Percentiles rank a stretch among this genome's conserved stretches.
Conservation (phyloP, 2,329 filamentous ascomycete genomes). For the Blastomyces silverae region DNA sequence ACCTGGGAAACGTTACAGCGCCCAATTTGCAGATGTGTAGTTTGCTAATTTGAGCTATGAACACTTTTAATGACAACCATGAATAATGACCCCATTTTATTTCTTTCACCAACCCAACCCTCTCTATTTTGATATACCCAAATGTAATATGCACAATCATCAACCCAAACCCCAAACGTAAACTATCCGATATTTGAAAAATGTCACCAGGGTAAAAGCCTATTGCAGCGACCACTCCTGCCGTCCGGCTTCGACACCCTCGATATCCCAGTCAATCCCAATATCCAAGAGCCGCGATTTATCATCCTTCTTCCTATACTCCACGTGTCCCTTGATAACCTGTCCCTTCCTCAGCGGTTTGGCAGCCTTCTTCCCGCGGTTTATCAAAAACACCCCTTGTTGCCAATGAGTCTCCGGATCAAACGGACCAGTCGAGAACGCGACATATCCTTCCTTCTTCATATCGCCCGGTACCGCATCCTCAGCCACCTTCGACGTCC, state of each 20-base stretch:
- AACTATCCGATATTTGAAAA: not conserved
- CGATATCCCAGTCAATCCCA: constrained; percentile 54
- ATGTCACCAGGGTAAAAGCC: constrained; percentile 13
- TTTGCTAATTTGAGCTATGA: constrained; percentile 3
- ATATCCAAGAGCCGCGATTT: constrained; percentile 65
- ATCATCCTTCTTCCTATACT: constrained; percentile 62
- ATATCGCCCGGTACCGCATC: constrained; percentile 56
- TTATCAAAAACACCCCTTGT: constrained; percentile 68
- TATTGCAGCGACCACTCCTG: constrained; percentile 41
- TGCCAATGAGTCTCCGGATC: constrained; percentile 82
- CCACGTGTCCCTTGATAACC: constrained; percentile 59
- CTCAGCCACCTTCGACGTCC: constrained; percentile 44
- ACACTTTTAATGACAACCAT: not conserved
- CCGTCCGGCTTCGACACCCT: constrained; percentile 36
- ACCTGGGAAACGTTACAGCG: constrained; percentile 18
- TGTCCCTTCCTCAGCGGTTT: constrained; percentile 48
- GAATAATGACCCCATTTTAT: not conserved
- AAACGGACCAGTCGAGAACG: constrained; percentile 79
- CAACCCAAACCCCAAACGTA: not conserved
- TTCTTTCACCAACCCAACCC: not conserved
- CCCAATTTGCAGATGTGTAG: constrained; percentile 16
- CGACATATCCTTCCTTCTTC: constrained; percentile 57
- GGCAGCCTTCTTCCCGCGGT: constrained; percentile 48
- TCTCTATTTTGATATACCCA: constrained; percentile 12
- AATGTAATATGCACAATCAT: not conserved